These are phyloP conservation scores for Picochlorum sp. DNA, from an alignment of 139 green algal genomes.

Conservation along the genomic window DNA sequence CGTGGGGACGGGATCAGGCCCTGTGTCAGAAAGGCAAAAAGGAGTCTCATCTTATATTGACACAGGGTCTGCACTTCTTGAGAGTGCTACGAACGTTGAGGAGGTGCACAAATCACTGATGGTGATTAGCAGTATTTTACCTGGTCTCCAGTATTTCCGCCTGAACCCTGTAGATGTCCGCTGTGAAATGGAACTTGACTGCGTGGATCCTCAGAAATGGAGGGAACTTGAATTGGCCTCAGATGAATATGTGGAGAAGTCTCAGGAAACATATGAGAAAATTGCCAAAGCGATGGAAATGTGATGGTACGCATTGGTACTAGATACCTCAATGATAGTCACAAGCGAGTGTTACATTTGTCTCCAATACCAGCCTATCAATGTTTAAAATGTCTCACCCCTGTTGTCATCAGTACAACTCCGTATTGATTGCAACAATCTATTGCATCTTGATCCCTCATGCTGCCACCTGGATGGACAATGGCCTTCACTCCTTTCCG, in stretches of 20 bases:
- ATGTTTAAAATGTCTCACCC: slow-evolving; percentile 94
- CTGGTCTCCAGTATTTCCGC: slow-evolving; percentile 64
- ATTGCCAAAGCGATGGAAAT: not conserved
- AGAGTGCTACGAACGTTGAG: slow-evolving; percentile 50
- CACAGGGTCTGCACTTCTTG: slow-evolving; percentile 47
- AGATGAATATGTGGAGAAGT: slow-evolving; percentile 41
- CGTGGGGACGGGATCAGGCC: slow-evolving; percentile 66
- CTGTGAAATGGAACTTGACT: slow-evolving; percentile 73
- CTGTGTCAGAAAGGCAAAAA: slow-evolving; percentile 27
- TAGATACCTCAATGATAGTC: too few relatives aligned
- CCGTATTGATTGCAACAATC: slow-evolving; percentile 99
- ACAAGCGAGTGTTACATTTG: too few relatives aligned
- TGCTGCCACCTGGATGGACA: slow-evolving; percentile 87
- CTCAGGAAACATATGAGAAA: slow-evolving; percentile 3
- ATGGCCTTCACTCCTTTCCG: slow-evolving; percentile 89
- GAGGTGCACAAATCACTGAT: slow-evolving; percentile 55
- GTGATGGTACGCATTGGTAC: too few relatives aligned
- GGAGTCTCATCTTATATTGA: slow-evolving; percentile 43
- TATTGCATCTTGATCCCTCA: slow-evolving; percentile 90
- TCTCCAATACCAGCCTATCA: slow-evolving; percentile 22
- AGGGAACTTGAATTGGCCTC: slow-evolving; percentile 49
- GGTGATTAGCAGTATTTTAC: slow-evolving; percentile 54
- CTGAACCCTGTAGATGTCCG: slow-evolving; percentile 60
- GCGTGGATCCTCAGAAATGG: slow-evolving; percentile 59
- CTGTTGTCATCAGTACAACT: slow-evolving; percentile 87